These are phyloP conservation scores for Candida sphagnicola DNA, from an alignment of 805 yeast species.

Conservation along the genomic window DNA sequence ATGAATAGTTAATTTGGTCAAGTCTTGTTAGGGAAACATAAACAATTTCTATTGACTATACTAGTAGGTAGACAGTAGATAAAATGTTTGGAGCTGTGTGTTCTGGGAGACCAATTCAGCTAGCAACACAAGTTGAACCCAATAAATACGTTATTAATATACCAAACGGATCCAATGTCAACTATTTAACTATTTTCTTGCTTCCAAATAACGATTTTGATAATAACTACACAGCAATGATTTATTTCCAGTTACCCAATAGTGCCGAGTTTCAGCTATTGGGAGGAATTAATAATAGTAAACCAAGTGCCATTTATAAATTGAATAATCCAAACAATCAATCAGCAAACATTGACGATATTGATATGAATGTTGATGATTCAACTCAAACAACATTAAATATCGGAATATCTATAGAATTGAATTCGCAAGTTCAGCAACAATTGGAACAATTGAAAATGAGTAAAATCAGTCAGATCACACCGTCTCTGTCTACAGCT, in stretches of 20 bases:
- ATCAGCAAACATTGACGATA: slow-evolving; percentile 24
- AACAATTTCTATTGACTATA: too few species aligned
- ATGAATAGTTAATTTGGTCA: background rate
- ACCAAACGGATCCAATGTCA: slow-evolving; percentile 58
- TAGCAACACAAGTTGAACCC: slow-evolving; percentile 64
- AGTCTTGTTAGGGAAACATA: too few species aligned
- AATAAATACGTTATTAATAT: slow-evolving; percentile 64
- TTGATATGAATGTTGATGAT: slow-evolving; percentile 31
- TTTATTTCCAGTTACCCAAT: slow-evolving; percentile 79
- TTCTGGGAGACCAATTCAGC: slow-evolving; percentile 60
- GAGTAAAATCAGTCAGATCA: slow-evolving; percentile 20
- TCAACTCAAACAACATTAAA: slow-evolving; percentile 27
- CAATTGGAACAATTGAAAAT: slow-evolving; percentile 46
- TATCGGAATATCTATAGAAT: slow-evolving; percentile 91
- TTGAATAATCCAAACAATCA: slow-evolving; percentile 50
- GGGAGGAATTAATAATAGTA: slow-evolving; percentile 58
- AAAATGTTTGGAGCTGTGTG: slow-evolving; percentile 73
- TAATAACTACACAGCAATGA: slow-evolving; percentile 70
- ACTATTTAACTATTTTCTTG: slow-evolving; percentile 79
- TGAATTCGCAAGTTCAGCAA: slow-evolving; percentile 59
- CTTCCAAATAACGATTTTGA: slow-evolving; percentile 79
- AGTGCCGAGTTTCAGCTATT: slow-evolving; percentile 58
- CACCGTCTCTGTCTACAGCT: slow-evolving; percentile 8
- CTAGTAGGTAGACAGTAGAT: too few species aligned
- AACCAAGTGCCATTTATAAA: slow-evolving; percentile 91